A percentile compares a stretch with the other conserved stretches of the same genome.
These are phyloP conservation scores for Rhinocladiella similis DNA, from an alignment of 2,329 filamentous ascomycete species.

Conservation along the genomic window DNA sequence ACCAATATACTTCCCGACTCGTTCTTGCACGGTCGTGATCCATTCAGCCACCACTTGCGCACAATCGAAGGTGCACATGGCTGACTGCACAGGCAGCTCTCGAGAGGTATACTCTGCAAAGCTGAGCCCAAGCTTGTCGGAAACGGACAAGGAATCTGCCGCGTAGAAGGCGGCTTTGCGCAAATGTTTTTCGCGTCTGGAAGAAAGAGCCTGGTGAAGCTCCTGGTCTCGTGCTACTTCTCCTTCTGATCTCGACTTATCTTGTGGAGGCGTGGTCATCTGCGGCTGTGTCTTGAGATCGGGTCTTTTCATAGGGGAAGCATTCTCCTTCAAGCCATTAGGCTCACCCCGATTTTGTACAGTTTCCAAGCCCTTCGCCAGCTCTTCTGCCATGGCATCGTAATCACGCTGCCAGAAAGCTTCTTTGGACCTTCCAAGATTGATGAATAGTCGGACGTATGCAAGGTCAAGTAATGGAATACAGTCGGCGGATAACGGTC, in stretches of 20 bases:
- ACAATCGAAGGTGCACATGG: slow-evolving; percentile 91
- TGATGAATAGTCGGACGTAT: slow-evolving; percentile 89
- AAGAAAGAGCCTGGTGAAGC: slow-evolving; percentile 44
- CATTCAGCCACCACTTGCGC: slow-evolving; percentile 92
- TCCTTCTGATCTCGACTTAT: slow-evolving; percentile 30
- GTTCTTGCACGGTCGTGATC: slow-evolving; percentile 89
- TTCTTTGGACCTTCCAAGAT: slow-evolving; percentile 88
- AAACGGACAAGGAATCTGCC: slow-evolving; percentile 85
- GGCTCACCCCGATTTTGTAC: slow-evolving; percentile 65
- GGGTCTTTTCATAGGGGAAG: slow-evolving; percentile 27
- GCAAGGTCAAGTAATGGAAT: slow-evolving; percentile 89
- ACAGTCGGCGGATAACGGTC: slow-evolving; percentile 83
- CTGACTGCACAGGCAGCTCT: slow-evolving; percentile 85
- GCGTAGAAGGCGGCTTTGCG: slow-evolving; percentile 95
- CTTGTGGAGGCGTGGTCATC: slow-evolving; percentile 33
- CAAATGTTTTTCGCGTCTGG: slow-evolving; percentile 80
- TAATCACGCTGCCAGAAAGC: slow-evolving; percentile 93
- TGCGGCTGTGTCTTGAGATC: slow-evolving; percentile 49
- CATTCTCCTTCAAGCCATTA: slow-evolving; percentile 24
- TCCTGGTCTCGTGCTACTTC: slow-evolving; percentile 7
- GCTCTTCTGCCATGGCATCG: slow-evolving; percentile 84
- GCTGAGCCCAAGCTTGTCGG: slow-evolving; percentile 79
- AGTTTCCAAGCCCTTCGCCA: slow-evolving; percentile 75
- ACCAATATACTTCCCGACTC: slow-evolving; percentile 85
- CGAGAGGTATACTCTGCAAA: slow-evolving; percentile 81